phyloP scores from a whole-genome alignment of 352 stramenopile genomes.

The Elongisporangium undulatum region DNA sequence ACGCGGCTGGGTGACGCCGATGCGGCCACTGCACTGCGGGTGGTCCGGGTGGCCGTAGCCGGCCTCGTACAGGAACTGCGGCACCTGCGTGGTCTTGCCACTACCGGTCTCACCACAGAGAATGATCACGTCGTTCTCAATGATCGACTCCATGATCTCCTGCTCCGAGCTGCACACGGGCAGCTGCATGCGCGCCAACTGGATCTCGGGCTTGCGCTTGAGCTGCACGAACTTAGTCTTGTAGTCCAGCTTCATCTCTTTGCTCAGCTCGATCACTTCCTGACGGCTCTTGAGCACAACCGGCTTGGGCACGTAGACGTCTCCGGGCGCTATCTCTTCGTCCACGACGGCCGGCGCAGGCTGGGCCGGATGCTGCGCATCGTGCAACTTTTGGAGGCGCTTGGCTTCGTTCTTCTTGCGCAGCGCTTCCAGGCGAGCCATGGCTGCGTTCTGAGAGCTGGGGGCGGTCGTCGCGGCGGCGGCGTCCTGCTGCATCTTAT shows the following conservation, averaged over 20 bases:
- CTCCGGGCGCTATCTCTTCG: conserved; percentile 17
- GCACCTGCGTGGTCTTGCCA: conserved; percentile 98
- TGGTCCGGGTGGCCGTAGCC: conserved; percentile 79
- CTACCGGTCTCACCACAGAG: conserved; percentile 97
- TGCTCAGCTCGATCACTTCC: conserved; percentile 55
- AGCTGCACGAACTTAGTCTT: conserved; percentile 73
- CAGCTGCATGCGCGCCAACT: conserved; percentile 92
- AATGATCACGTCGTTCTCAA: conserved; percentile 95
- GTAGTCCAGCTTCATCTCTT: conserved; percentile 38
- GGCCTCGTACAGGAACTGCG: conserved; percentile 98
- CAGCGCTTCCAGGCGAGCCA: conserved; percentile 63
- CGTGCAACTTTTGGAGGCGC: conserved; percentile 36
- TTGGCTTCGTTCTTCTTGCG: conserved; percentile 77
- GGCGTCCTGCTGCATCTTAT: neutral
- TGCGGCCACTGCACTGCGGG: conserved; percentile 45
- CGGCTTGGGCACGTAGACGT: conserved; percentile 56
- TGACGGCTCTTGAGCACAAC: conserved; percentile 67
- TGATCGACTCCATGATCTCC: conserved; percentile 98
- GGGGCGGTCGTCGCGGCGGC: conserved; percentile 6
- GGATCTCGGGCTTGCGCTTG: conserved; percentile 81
- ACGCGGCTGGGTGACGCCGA: conserved; percentile 97
- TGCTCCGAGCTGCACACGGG: conserved; percentile 98
- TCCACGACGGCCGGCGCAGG: conserved; percentile 1
- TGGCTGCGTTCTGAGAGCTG: conserved; percentile 63
- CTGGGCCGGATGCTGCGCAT: conserved; percentile 6